Percentiles rank a stretch among this genome's conserved stretches.
These are phyloP conservation scores for Lipomyces kockii DNA, from an alignment of 805 yeast genomes.

Conservation along the genomic window DNA sequence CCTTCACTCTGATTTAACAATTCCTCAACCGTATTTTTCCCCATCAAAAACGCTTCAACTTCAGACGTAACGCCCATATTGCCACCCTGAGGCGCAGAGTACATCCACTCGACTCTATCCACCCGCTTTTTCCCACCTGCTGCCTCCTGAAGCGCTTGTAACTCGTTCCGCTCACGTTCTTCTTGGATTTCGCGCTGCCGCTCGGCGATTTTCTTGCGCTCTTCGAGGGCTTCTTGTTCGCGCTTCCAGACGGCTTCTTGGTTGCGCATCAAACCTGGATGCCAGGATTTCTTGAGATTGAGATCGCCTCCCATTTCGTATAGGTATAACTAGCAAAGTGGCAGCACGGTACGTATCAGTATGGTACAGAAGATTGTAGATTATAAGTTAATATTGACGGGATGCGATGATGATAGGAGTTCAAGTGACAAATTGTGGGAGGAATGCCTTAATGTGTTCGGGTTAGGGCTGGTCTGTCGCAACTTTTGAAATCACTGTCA, in stretches of 20 bases:
- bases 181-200: conserved; percentile 65
- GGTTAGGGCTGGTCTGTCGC: too few relatives aligned
- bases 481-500: too few relatives aligned
- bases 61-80: conserved; percentile 41
- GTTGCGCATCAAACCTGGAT: conserved; percentile 84
- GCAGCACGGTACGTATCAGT: neutral
- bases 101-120: conserved; percentile 84
- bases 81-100: conserved; percentile 54
- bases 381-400: neutral
- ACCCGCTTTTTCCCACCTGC: conserved; percentile 48
- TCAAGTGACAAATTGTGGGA: neutral
- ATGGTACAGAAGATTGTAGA: too few relatives aligned
- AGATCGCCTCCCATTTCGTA: conserved; percentile 54
- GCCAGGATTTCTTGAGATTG: conserved; percentile 94
- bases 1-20: conserved; percentile 42
- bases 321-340: neutral
- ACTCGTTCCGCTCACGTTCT: conserved; percentile 64
- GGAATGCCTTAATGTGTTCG: too few relatives aligned
- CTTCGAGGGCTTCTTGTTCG: conserved; percentile 79
- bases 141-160: conserved; percentile 54
- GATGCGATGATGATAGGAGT: neutral
- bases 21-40: conserved; percentile 55
- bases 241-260: conserved; percentile 81
- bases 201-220: conserved; percentile 65
- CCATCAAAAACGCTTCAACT: conserved; percentile 60